Conservation (phyloP, 2,329 filamentous ascomycete species). For the Ophiostoma himal-ulmi region DNA sequence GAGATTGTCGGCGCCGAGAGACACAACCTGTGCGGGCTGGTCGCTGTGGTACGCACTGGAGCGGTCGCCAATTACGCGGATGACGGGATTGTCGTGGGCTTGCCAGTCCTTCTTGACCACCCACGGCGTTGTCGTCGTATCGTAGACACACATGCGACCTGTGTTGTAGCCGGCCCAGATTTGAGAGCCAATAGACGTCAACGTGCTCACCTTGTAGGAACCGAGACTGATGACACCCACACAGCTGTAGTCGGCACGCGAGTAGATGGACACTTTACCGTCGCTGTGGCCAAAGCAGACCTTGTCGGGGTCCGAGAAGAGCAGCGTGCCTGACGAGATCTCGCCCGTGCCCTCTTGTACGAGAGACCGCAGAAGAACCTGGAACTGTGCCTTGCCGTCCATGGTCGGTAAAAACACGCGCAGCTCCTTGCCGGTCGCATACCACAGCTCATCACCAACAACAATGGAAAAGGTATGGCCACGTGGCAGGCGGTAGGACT, state of each 20-base stretch:
- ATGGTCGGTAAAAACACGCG: conserved; percentile 72
- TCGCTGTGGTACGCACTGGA: conserved; percentile 82
- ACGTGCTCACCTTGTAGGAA: conserved; percentile 87
- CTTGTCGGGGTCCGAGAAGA: conserved; percentile 67
- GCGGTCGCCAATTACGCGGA: conserved; percentile 69
- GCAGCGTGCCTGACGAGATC: conserved; percentile 73
- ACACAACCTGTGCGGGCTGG: conserved; percentile 74
- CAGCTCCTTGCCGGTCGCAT: conserved; percentile 80
- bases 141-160: conserved; percentile 89
- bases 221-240: conserved; percentile 79
- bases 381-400: conserved; percentile 64
- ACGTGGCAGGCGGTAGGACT: conserved; percentile 70
- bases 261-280: conserved; percentile 93
- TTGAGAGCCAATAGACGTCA: conserved; percentile 72
- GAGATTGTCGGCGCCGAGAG: conserved; percentile 80
- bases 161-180: conserved; percentile 95
- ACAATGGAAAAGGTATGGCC: conserved; percentile 86
- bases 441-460: conserved; percentile 79
- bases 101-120: conserved; percentile 89
- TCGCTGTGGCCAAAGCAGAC: conserved; percentile 90
- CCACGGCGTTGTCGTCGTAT: conserved; percentile 79
- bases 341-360: conserved; percentile 71
- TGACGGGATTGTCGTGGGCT: conserved; percentile 77
- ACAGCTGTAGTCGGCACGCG: conserved; percentile 67
- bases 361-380: conserved; percentile 66